phyloP scores from a whole-genome alignment of 306 rosid genomes.

The Erythrophleum fordii region DNA sequence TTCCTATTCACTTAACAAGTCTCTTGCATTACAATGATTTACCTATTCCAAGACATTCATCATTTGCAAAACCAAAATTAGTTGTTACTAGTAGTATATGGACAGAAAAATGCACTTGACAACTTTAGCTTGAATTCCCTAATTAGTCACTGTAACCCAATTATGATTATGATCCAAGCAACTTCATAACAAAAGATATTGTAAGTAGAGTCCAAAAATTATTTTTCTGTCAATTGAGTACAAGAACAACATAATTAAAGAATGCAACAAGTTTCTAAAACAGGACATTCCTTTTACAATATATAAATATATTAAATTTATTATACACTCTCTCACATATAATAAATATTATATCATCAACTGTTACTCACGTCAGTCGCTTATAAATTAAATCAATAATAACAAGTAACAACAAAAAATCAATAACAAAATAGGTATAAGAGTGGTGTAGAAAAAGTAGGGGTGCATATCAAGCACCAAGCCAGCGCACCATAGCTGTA shows the following conservation, averaged over 20 bases:
- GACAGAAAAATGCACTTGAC: too few species aligned
- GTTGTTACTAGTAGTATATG: too few species aligned
- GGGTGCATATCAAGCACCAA: background rate
- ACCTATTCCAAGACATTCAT: too few species aligned
- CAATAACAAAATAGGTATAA: background rate
- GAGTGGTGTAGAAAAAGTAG: background rate
- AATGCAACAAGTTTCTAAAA: slow-evolving; percentile 11
- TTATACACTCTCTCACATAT: background rate
- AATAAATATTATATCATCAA: slow-evolving; percentile 3
- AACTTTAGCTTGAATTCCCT: too few species aligned
- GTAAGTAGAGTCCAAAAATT: background rate
- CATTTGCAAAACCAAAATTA: too few species aligned
- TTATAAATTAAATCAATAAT: background rate
- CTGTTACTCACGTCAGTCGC: background rate
- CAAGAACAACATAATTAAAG: background rate
- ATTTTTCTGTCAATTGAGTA: slow-evolving; percentile 23
- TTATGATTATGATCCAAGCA: slow-evolving; percentile 25
- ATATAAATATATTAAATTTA: background rate
- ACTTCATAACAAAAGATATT: too few species aligned
- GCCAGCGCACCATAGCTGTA: background rate
- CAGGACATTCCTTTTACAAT: background rate
- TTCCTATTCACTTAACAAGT: too few species aligned
- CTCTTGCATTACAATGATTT: too few species aligned
- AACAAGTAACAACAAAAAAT: background rate
- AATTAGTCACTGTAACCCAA: too few species aligned